These are phyloP conservation scores for Globomyces sp. DNA, from an alignment of 371 early-diverging fungal genomes.

Conservation along the genomic window DNA sequence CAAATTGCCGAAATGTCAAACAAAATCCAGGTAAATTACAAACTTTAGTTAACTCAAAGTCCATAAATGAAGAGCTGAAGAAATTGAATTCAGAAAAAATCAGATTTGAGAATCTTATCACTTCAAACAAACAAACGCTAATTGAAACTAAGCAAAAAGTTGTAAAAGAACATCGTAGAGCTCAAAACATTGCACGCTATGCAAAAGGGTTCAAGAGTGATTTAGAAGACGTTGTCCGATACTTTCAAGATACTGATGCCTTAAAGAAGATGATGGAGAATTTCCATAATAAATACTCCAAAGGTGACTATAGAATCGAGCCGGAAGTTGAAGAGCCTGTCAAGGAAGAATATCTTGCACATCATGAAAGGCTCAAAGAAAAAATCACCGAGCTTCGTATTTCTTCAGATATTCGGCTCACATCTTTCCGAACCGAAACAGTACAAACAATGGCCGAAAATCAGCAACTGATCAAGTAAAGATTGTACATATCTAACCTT, in stretches of 20 bases:
- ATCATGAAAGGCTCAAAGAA: conserved; percentile 36
- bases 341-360: conserved; percentile 33
- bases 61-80: conserved; percentile 49
- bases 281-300: conserved; percentile 31
- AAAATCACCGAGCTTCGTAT: conserved; percentile 29
- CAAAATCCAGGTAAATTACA: conserved; percentile 38
- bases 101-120: conserved; percentile 33
- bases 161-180: conserved; percentile 30
- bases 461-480: conserved; percentile 38
- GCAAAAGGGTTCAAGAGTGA: conserved; percentile 43
- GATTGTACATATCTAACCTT: background rate
- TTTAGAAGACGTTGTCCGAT: conserved; percentile 40
- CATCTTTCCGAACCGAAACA: conserved; percentile 35
- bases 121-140: conserved; percentile 31
- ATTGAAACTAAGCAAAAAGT: conserved; percentile 29
- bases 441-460: conserved; percentile 40
- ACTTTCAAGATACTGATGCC: conserved; percentile 47
- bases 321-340: conserved; percentile 37
- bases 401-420: conserved; percentile 24
- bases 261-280: conserved; percentile 36
- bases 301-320: background rate
- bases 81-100: conserved; percentile 34
- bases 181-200: conserved; percentile 29
- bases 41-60: conserved; percentile 22
- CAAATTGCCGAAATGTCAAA: conserved; percentile 49